Evolutionary conservation across 2,329 filamentous ascomycete genomes (phyloP).

Genomic region (Rhynchosporium secalis): DNA sequence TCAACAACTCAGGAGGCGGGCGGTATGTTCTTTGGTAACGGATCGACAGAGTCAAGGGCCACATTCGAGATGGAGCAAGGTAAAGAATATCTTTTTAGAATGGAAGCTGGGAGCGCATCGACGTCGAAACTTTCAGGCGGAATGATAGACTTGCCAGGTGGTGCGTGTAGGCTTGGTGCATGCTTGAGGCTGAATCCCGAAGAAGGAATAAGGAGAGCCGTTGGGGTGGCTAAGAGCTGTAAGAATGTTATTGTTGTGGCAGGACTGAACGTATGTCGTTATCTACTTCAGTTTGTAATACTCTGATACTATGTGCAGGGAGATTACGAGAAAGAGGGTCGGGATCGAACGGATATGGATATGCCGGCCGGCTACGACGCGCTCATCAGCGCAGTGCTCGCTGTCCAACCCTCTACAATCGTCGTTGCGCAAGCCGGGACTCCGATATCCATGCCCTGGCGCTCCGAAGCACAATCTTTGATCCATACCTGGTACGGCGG

Average conservation of each 20-base stretch:
- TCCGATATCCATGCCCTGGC: constrained; percentile 55
- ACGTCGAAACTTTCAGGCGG: constrained; percentile 53
- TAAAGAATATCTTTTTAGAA: constrained; percentile 37
- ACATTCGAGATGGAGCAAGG: constrained; percentile 34
- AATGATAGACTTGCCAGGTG: constrained; percentile 49
- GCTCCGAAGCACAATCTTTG: constrained; percentile 27
- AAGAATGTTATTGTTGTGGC: constrained; percentile 63
- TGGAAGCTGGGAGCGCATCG: constrained; percentile 55
- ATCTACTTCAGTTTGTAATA: not conserved
- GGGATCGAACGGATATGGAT: constrained; percentile 32
- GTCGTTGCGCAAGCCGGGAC: constrained; percentile 56
- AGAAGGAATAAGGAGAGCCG: constrained; percentile 34
- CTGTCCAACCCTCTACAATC: constrained; percentile 51
- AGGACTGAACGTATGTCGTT: constrained; percentile 47
- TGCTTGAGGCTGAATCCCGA: constrained; percentile 38
- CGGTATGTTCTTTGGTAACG: constrained; percentile 5
- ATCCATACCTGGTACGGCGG: constrained; percentile 55
- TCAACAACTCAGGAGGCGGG: constrained; percentile 37
- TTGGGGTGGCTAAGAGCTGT: constrained; percentile 54
- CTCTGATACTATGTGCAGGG: not conserved
- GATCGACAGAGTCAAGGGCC: constrained; percentile 35
- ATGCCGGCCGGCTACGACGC: constrained; percentile 33
- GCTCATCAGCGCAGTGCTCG: constrained; percentile 52
- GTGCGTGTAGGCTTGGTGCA: constrained; percentile 63
- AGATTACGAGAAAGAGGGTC: constrained; percentile 29